These are phyloP conservation scores for Backusella luteola DNA, from an alignment of 192 early-diverging fungal species.

Conservation along the genomic window DNA sequence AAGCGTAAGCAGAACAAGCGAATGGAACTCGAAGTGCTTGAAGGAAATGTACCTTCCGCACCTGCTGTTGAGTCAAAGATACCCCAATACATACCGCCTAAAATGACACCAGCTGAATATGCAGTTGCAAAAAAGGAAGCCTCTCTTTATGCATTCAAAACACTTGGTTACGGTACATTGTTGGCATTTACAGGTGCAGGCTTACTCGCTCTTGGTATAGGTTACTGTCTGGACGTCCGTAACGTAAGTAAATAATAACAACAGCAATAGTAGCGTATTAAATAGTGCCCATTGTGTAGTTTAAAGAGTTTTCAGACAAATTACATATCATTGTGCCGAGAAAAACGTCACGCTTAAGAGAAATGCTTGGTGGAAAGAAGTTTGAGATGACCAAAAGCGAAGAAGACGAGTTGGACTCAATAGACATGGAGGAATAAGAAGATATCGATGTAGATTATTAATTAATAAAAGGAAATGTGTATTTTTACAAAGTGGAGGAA, in stretches of 20 bases:
- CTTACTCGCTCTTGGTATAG: constrained; percentile 21
- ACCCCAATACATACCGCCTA: constrained; percentile 25
- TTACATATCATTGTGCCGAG: constrained; percentile 26
- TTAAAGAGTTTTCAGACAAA: constrained; percentile 34
- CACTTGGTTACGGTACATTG: constrained; percentile 34
- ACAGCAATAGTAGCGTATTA: background rate
- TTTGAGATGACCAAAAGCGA: constrained; percentile 23
- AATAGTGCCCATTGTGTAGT: background rate
- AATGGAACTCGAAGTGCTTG: background rate
- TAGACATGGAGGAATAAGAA: background rate
- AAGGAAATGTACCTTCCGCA: background rate
- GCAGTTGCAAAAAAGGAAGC: constrained; percentile 26
- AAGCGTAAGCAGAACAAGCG: constrained; percentile 11
- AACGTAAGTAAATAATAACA: constrained; percentile 24
- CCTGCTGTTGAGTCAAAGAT: background rate
- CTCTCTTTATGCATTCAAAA: constrained; percentile 30
- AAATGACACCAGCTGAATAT: constrained; percentile 32
- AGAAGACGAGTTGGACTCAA: constrained; percentile 19
- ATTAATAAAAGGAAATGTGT: too few species aligned
- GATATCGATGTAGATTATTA: background rate
- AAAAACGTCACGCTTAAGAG: constrained; percentile 18
- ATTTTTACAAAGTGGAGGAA: too few species aligned
- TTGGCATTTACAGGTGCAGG: constrained; percentile 26
- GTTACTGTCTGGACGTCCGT: constrained; percentile 33
- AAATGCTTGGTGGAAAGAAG: constrained; percentile 22